A percentile compares a stretch with the other conserved stretches of the same genome.
Evolutionary conservation across 2,329 filamentous ascomycete genomes (phyloP).

Genomic region (Hypoxylon sp.): DNA sequence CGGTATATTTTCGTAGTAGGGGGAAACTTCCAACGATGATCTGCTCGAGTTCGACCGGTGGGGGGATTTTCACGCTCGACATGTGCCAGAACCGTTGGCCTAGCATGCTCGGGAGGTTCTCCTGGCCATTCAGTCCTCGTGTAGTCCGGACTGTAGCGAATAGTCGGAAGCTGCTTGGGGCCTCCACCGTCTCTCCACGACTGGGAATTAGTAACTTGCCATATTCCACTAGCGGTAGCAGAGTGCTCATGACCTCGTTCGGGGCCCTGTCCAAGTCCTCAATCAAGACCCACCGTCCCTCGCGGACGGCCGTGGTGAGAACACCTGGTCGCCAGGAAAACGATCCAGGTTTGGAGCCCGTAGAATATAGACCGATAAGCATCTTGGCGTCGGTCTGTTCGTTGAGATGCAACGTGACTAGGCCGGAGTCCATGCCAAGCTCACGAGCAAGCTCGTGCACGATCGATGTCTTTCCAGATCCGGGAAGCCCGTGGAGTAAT

Average conservation of each 20-base stretch:
- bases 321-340: conserved; percentile 94
- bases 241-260: conserved; percentile 90
- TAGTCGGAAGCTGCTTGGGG: conserved; percentile 85
- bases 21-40: conserved; percentile 78
- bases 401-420: conserved; percentile 95
- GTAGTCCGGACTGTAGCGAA: conserved; percentile 89
- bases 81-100: conserved; percentile 87
- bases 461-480: conserved; percentile 89
- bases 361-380: conserved; percentile 92
- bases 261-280: conserved; percentile 96
- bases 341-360: conserved; percentile 83
- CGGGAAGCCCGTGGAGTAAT: conserved; percentile 81
- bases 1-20: conserved; percentile 68
- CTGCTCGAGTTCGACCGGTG: conserved; percentile 73
- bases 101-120: conserved; percentile 76
- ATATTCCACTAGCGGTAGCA: conserved; percentile 90
- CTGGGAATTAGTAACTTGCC: conserved; percentile 91
- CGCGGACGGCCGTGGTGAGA: conserved; percentile 88
- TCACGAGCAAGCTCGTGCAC: conserved; percentile 82
- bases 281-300: conserved; percentile 96
- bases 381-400: conserved; percentile 98
- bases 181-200: conserved; percentile 83
- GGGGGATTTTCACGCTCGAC: conserved; percentile 72
- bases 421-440: conserved; percentile 78
- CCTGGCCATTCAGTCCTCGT: conserved; percentile 70